Evolutionary conservation across 208 protist species (phyloP).

Genomic region (Phytomonas sp.): DNA sequence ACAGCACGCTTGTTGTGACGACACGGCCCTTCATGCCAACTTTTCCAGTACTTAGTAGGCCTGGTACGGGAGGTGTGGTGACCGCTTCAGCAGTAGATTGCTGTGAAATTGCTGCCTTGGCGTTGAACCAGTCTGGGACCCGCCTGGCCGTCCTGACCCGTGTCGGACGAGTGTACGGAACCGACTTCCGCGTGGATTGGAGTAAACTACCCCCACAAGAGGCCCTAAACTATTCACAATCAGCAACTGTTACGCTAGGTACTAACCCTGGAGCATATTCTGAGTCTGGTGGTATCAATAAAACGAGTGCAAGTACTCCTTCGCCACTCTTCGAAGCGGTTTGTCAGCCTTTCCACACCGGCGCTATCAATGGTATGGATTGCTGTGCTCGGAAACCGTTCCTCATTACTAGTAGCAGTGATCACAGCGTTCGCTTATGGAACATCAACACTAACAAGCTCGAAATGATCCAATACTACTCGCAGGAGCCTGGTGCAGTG

Average conservation of each 20-base stretch:
- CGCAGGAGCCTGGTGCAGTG: slow-evolving; percentile 78
- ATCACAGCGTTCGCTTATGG: slow-evolving; percentile 93
- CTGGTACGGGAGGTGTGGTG: neutral
- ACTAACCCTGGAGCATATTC: neutral
- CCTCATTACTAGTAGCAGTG: slow-evolving; percentile 86
- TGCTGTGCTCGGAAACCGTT: slow-evolving; percentile 93
- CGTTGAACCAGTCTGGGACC: slow-evolving; percentile 63
- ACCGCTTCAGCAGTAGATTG: neutral
- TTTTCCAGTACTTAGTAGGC: neutral
- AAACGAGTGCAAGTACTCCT: neutral
- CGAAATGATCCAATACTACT: slow-evolving; percentile 85
- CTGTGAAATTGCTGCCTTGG: slow-evolving; percentile 28
- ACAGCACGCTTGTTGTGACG: neutral
- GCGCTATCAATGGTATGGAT: slow-evolving; percentile 84
- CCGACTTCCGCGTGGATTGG: slow-evolving; percentile 49
- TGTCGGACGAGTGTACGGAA: slow-evolving; percentile 51
- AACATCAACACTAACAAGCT: slow-evolving; percentile 89
- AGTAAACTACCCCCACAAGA: slow-evolving; percentile 16
- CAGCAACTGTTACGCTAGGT: neutral
- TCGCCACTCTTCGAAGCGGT: slow-evolving; percentile 47
- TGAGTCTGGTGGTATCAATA: slow-evolving; percentile 2
- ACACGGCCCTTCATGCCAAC: neutral
- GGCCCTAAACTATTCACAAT: neutral
- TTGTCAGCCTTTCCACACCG: slow-evolving; percentile 77
- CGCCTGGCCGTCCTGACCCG: slow-evolving; percentile 52